Conservation (phyloP, 192 early-diverging fungal species). For the Thamnidium elegans region DNA sequence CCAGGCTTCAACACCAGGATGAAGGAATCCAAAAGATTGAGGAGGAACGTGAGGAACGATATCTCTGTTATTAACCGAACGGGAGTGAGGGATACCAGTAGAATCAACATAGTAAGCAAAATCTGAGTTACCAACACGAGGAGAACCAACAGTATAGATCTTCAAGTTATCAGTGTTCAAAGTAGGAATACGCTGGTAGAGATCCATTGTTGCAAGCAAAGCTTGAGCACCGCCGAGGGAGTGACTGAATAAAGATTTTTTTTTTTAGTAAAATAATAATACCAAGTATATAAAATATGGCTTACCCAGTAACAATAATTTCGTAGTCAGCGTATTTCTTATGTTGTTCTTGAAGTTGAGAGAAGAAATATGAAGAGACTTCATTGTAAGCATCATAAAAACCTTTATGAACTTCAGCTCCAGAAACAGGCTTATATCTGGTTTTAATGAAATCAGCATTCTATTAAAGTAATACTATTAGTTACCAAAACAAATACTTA, state of each 20-base stretch:
- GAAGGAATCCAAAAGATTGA: conserved; percentile 9
- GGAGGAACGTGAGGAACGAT: conserved; percentile 20
- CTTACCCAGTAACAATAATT: conserved; percentile 26
- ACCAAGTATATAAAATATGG: background rate
- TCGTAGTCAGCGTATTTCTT: conserved; percentile 17
- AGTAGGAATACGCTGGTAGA: conserved; percentile 16
- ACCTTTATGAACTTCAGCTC: conserved; percentile 17
- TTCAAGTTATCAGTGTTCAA: conserved; percentile 17
- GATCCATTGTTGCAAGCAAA: conserved; percentile 26
- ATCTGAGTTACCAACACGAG: conserved; percentile 14
- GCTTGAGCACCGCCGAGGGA: conserved; percentile 34
- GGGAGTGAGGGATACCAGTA: conserved; percentile 5
- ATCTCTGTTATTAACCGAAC: conserved; percentile 12
- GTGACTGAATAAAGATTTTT: conserved; percentile 18
- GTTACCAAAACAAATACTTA: no score
- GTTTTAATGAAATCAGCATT: conserved; percentile 4
- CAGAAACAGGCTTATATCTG: background rate
- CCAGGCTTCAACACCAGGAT: conserved; percentile 14
- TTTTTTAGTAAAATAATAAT: no score
- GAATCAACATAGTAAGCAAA: conserved; percentile 15
- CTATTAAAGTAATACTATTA: conserved; percentile 4
- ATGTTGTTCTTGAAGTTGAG: background rate
- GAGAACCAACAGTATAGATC: conserved; percentile 16
- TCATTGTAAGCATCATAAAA: conserved; percentile 20
- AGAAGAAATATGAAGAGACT: background rate